phyloP scores from a whole-genome alignment of 306 rosid species.

The Alnus rubra region DNA sequence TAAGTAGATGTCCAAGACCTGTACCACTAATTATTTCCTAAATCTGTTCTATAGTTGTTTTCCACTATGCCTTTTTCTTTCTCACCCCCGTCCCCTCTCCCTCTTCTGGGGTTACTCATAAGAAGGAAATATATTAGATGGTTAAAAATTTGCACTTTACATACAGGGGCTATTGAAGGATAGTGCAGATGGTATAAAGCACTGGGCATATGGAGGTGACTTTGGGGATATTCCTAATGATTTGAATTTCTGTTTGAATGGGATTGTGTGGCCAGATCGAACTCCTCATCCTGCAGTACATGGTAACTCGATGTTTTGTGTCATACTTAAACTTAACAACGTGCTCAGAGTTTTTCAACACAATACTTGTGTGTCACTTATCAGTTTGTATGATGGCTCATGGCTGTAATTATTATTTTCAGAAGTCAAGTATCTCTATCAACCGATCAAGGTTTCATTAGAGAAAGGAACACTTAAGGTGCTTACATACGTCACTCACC shows the following conservation, averaged over 20 bases:
- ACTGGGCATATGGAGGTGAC: conserved; percentile 98
- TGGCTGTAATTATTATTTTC: conserved; percentile 38
- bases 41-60: not conserved
- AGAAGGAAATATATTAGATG: not conserved
- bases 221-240: conserved; percentile 92
- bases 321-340: conserved; percentile 2
- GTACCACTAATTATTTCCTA: not conserved
- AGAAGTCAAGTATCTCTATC: conserved; percentile 88
- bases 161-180: conserved; percentile 67
- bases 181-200: conserved; percentile 53
- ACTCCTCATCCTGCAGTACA: conserved; percentile 90
- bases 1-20: not conserved
- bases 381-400: not conserved
- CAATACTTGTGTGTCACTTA: not conserved
- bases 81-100: not conserved
- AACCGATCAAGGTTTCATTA: conserved; percentile 76
- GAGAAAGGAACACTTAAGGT: conserved; percentile 65
- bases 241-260: conserved; percentile 82
- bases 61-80: not conserved
- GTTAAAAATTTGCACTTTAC: conserved; percentile 20
- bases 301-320: conserved; percentile 45
- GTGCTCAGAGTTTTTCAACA: not conserved
- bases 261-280: conserved; percentile 84
- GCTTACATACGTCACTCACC: conserved; percentile 10
- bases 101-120: not conserved